Conservation (phyloP, 2,329 filamentous ascomycete species). For the Scedosporium dehoogii region DNA sequence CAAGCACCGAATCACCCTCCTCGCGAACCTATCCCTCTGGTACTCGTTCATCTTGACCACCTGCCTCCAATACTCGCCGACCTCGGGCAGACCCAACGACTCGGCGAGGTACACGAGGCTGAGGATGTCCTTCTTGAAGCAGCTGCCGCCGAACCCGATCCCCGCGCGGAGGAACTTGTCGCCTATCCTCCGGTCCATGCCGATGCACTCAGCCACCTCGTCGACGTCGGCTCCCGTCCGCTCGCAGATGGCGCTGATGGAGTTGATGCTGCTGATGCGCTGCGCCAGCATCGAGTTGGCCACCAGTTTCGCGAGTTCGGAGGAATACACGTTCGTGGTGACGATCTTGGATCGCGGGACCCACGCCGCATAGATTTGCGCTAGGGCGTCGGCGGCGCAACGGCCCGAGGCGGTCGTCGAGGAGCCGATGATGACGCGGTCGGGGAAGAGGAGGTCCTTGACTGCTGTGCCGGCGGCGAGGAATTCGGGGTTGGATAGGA, state of each 20-base stretch:
- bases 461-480: slow-evolving; percentile 70
- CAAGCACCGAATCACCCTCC: slow-evolving; percentile 54
- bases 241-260: slow-evolving; percentile 71
- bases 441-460: slow-evolving; percentile 58
- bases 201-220: slow-evolving; percentile 58
- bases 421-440: slow-evolving; percentile 67
- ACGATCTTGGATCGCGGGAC: slow-evolving; percentile 57
- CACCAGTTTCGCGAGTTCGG: slow-evolving; percentile 68
- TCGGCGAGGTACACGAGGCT: slow-evolving; percentile 66
- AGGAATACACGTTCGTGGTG: slow-evolving; percentile 66
- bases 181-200: slow-evolving; percentile 63
- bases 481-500: slow-evolving; percentile 76
- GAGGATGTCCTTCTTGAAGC: slow-evolving; percentile 73
- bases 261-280: slow-evolving; percentile 72
- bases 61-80: slow-evolving; percentile 65
- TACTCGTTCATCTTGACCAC: slow-evolving; percentile 71
- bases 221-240: slow-evolving; percentile 65
- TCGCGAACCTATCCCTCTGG: slow-evolving; percentile 59
- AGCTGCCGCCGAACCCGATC: slow-evolving; percentile 70
- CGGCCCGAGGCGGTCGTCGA: slow-evolving; percentile 48
- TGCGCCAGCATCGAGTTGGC: slow-evolving; percentile 76
- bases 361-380: slow-evolving; percentile 61
- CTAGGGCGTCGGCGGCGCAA: slow-evolving; percentile 52
- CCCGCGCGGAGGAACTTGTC: slow-evolving; percentile 63
- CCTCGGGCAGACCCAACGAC: slow-evolving; percentile 57